Evolutionary conservation across 208 protist genomes (phyloP), one percentile per base, ranked within the genome.

Genomic region (Porcisia deanei): DNA sequence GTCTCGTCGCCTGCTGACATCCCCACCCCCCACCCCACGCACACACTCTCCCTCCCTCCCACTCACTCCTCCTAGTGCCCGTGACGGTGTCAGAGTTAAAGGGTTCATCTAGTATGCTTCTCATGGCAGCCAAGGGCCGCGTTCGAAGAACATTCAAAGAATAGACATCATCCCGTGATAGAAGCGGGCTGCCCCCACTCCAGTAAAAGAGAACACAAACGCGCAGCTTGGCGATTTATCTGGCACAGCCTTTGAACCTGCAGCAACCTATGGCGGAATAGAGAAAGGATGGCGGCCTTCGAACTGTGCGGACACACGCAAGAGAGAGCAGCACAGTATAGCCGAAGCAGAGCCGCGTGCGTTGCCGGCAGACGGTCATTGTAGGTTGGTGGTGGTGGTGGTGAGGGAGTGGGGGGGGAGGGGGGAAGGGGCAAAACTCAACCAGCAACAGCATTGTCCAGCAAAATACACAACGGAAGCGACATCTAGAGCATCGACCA

Each of bases 231-330:
- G 18, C 37, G 8, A 49, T 20, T 1, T 16, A 73, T 83, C 81
- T 81, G 10, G 81, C 81, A 77, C 60, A 72, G 67, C 34, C 72
- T 80, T 81, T 83, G 79, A 83, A 79, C 79, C 79, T 20, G 59
- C 47, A 10, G 30, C 73, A 71, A n/a, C 69, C 58, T 61, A 82
- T 16, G 34, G 14, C 45, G 20, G 30, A 61, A 34, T 52, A 47
- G 43, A 49, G 71, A 39, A 60, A 69, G 49, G 59, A 67, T 65
- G 73, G 60, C 16, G 78, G 73, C 78, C 78, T 82, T 82, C 78
- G 79, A 83, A 76, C 79, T 61, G 34, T 79, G 79, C 78, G 39
- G 52, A 43, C 39, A 58, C 59, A 6, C 20, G 61, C 49, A 10
- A 61, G n/a, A 76, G 41, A 30, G 6, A 0, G 30, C 34, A 54